These are phyloP conservation scores for Clitopilus hobsonii DNA, from an alignment of 768 basidiomycete genomes.

Conservation along the genomic window DNA sequence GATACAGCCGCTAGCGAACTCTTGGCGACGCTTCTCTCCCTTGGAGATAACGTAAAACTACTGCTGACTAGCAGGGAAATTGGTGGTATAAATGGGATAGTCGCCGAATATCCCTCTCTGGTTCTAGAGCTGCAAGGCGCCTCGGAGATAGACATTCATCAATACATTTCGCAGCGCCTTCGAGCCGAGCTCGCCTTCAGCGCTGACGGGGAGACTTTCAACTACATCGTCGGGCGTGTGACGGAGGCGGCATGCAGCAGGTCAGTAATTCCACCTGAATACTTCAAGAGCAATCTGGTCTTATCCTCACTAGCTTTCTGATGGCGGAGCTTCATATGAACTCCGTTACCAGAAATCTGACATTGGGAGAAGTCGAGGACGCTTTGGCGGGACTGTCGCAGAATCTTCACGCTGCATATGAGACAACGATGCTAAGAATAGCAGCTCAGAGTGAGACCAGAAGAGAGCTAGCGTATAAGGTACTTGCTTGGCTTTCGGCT, in stretches of 20 bases:
- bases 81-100: neutral
- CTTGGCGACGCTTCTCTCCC: neutral
- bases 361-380: neutral
- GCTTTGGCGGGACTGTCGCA: neutral
- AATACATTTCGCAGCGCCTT: too few relatives aligned
- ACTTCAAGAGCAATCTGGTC: too few relatives aligned
- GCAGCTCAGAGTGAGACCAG: neutral
- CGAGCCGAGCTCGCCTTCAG: neutral
- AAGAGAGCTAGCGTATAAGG: neutral
- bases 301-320: neutral
- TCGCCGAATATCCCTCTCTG: neutral
- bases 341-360: neutral
- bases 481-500: neutral
- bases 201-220: too few relatives aligned
- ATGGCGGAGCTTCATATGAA: neutral
- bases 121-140: neutral
- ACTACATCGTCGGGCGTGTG: too few relatives aligned
- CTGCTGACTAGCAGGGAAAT: neutral
- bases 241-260: too few relatives aligned
- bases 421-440: neutral
- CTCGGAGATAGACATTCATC: neutral
- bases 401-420: neutral
- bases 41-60: neutral
- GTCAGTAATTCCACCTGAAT: too few relatives aligned
- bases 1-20: neutral